phyloP scores from a whole-genome alignment of 2,329 filamentous ascomycete species.

The Diaporthe nobilis region DNA sequence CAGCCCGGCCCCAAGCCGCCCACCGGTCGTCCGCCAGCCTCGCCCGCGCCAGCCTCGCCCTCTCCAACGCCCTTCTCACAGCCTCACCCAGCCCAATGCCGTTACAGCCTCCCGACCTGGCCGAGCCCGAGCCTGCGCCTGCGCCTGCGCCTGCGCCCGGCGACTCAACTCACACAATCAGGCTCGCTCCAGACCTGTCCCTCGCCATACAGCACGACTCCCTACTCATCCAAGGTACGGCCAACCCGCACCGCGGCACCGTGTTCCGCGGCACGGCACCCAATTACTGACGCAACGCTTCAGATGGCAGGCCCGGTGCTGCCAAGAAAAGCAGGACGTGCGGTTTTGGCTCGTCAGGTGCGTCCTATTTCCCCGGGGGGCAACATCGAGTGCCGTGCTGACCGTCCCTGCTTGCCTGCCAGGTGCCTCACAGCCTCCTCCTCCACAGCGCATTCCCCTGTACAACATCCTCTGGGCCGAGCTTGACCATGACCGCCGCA shows the following conservation, averaged over 20 bases:
- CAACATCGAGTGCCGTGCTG: background rate
- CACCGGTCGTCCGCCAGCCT: background rate
- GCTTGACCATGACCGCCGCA: constrained; percentile 61
- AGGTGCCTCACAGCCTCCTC: constrained; percentile 35
- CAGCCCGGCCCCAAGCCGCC: background rate
- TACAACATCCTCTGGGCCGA: constrained; percentile 90
- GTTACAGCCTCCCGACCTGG: background rate
- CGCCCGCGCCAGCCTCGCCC: background rate
- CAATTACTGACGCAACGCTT: constrained; percentile 35
- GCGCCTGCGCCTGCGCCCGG: background rate
- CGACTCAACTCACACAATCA: constrained; percentile 31
- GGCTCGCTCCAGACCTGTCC: constrained; percentile 50
- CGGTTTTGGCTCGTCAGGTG: constrained; percentile 41
- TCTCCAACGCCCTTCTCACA: background rate
- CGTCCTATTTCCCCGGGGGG: background rate
- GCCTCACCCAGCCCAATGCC: constrained; percentile 23
- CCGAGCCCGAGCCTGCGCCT: background rate
- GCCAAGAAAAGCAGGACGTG: constrained; percentile 44
- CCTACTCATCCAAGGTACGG: constrained; percentile 53
- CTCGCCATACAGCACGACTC: constrained; percentile 51
- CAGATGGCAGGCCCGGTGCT: constrained; percentile 21
- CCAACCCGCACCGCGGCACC: background rate
- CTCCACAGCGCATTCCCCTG: constrained; percentile 71
- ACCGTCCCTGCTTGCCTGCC: constrained; percentile 3
- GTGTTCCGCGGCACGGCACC: background rate